phyloP scores from a whole-genome alignment of 352 stramenopile genomes.

The Aphanomyces cochlioides region DNA sequence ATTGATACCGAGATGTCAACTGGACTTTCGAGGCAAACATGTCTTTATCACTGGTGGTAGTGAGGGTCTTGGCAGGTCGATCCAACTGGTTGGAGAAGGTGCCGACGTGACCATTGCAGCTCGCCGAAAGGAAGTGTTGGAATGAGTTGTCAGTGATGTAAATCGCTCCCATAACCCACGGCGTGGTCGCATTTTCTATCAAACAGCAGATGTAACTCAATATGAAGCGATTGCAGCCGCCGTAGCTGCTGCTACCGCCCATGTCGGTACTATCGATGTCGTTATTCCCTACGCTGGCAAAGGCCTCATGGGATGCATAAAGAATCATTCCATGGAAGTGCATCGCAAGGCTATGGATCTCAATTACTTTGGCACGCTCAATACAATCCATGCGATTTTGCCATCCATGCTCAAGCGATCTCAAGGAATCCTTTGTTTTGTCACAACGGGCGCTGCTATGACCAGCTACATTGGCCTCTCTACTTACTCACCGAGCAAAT shows the following conservation, averaged over 20 bases:
- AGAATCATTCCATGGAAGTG: slow-evolving; percentile 65
- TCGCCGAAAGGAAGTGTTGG: slow-evolving; percentile 18
- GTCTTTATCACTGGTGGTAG: slow-evolving; percentile 8
- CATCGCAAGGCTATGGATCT: slow-evolving; percentile 81
- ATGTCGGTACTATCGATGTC: slow-evolving; percentile 66
- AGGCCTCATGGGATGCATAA: slow-evolving; percentile 62
- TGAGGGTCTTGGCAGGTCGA: not conserved
- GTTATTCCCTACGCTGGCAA: slow-evolving; percentile 66
- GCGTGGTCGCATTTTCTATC: slow-evolving; percentile 46
- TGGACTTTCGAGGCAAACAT: slow-evolving; percentile 25
- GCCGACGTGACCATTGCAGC: slow-evolving; percentile 25
- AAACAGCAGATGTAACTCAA: slow-evolving; percentile 71
- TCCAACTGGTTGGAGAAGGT: slow-evolving; percentile 19
- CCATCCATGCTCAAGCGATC: slow-evolving; percentile 62
- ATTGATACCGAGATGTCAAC: not conserved
- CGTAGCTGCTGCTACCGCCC: slow-evolving; percentile 60
- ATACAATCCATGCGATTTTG: slow-evolving; percentile 76
- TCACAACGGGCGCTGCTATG: slow-evolving; percentile 64
- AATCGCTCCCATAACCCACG: not conserved
- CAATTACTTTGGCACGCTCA: slow-evolving; percentile 82
- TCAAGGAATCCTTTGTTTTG: slow-evolving; percentile 63
- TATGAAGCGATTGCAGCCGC: slow-evolving; percentile 55
- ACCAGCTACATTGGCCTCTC: slow-evolving; percentile 81
- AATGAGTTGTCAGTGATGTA: slow-evolving; percentile 19
- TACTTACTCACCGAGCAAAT: slow-evolving; percentile 79